Evolutionary conservation across 164 flowering plant genomes (phyloP).

Genomic region (Umbilicus rupestris): DNA sequence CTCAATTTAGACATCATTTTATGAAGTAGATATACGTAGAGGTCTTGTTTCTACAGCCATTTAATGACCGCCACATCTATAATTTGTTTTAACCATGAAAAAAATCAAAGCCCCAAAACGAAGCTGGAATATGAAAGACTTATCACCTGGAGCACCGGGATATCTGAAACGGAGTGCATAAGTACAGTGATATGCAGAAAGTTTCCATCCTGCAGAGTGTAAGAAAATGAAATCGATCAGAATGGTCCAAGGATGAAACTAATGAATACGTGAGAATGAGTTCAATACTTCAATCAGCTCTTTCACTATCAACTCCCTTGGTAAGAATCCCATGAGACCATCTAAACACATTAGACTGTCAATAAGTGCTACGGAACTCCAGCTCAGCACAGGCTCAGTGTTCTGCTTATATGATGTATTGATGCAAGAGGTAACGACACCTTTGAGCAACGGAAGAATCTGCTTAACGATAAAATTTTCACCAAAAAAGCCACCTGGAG

Average conservation of each 20-base stretch:
- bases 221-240: slow-evolving; percentile 9
- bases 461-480: slow-evolving; percentile 60
- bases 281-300: slow-evolving; percentile 70
- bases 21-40: not conserved
- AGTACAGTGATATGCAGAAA: slow-evolving; percentile 62
- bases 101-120: not conserved
- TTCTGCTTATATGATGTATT: slow-evolving; percentile 39
- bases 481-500: slow-evolving; percentile 79
- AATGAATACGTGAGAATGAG: not conserved
- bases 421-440: slow-evolving; percentile 49
- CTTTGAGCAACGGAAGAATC: slow-evolving; percentile 65
- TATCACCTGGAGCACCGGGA: slow-evolving; percentile 69
- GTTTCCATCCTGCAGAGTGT: slow-evolving; percentile 43
- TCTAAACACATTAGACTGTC: slow-evolving; percentile 60
- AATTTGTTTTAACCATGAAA: not conserved
- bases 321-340: slow-evolving; percentile 54
- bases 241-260: not conserved
- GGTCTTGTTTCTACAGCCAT: not conserved
- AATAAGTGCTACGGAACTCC: slow-evolving; percentile 63
- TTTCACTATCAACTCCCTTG: slow-evolving; percentile 52
- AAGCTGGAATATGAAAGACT: not conserved
- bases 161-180: slow-evolving; percentile 44
- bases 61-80: not conserved
- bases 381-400: slow-evolving; percentile 82
- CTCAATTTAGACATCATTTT: not conserved